Evolutionary conservation across 2,329 filamentous ascomycete species (phyloP).

Genomic region (Phialophora verrucosa): DNA sequence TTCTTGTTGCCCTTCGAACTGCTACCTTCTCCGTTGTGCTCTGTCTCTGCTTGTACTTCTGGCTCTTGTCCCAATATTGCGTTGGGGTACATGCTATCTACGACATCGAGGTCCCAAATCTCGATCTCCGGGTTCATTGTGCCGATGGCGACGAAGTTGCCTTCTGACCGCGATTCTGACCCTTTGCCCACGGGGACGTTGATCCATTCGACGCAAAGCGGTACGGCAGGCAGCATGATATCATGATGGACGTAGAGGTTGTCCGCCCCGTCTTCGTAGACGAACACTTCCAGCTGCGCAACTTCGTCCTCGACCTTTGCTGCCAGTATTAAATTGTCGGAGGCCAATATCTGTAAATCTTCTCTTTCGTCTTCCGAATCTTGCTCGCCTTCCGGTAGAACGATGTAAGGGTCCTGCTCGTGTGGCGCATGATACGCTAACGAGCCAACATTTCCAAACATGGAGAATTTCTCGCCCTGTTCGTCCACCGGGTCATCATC

Average conservation of each 20-base stretch:
- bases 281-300: slow-evolving; percentile 93
- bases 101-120: slow-evolving; percentile 94
- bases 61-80: slow-evolving; percentile 84
- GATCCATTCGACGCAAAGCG: slow-evolving; percentile 93
- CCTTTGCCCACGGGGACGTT: slow-evolving; percentile 84
- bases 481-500: slow-evolving; percentile 76
- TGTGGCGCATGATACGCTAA: slow-evolving; percentile 93
- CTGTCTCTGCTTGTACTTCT: slow-evolving; percentile 56
- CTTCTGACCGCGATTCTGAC: slow-evolving; percentile 68
- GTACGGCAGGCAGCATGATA: slow-evolving; percentile 97
- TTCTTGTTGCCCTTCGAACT: slow-evolving; percentile 46
- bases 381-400: slow-evolving; percentile 70
- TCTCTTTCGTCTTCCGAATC: slow-evolving; percentile 83
- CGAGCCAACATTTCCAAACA: slow-evolving; percentile 95
- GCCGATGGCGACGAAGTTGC: slow-evolving; percentile 92
- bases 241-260: slow-evolving; percentile 99
- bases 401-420: slow-evolving; percentile 96
- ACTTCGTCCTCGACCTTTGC: slow-evolving; percentile 97
- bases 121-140: slow-evolving; percentile 99
- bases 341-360: slow-evolving; percentile 89
- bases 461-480: slow-evolving; percentile 73
- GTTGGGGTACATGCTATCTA: slow-evolving; percentile 98
- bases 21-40: slow-evolving; percentile 37
- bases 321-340: slow-evolving; percentile 89
- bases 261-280: slow-evolving; percentile 93